Base-by-base conservation (phyloP, 139 green algal species). In the Chlamydomonas schloesseri region DNA sequence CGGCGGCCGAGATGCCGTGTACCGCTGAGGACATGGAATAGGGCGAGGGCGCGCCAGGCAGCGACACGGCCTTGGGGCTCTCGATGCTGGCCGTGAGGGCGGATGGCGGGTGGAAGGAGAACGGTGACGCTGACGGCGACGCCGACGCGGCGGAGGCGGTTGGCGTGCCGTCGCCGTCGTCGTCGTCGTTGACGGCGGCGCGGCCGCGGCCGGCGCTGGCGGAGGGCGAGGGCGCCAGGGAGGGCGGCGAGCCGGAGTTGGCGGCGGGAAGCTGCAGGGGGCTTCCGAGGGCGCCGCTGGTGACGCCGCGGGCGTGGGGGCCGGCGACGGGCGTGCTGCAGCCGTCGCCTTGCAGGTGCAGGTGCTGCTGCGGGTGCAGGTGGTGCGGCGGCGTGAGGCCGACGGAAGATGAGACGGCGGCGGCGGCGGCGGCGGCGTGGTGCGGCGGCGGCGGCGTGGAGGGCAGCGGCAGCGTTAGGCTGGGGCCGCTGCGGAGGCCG, bases 81-180 rank as follows among this genome's bases (percentile, higher is more conserved):
- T 50, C 42, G 42, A 50, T 5, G 42, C 42, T 8, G 42, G 42
- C 42, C 5, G 42, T 8, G 42, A 13, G 42, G 42, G 42, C 5
- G 42, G 42, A 8, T 8, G 64, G 9, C 31, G 29, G 21, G 46
- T 65, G 77, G 77, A 84, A 84, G 62, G 29, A 65, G 77, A 84
- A 84, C 42, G 64, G 64, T 15, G 77, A 73, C 13, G 37, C 53
- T 34, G 73, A 57, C 46, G 36, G 20, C 70, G 29, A 23, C 68
- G n/a, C 29, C 34, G n/a, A n/a, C n/a, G 68, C 20, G 13, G 71
- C 17, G 46, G 71, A 18, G 71, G 46, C 46, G 71, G 11, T 36
- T 24, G 71, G 15, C 24, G 37, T 33, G 50, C 26, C 23, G 24
- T 64, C 46, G 70, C 24, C 23, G 42, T 8, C 20, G 57, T 64